Evolutionary conservation across 257 asterid genomes (phyloP).

Genomic region (Knoxia roxburghii): DNA sequence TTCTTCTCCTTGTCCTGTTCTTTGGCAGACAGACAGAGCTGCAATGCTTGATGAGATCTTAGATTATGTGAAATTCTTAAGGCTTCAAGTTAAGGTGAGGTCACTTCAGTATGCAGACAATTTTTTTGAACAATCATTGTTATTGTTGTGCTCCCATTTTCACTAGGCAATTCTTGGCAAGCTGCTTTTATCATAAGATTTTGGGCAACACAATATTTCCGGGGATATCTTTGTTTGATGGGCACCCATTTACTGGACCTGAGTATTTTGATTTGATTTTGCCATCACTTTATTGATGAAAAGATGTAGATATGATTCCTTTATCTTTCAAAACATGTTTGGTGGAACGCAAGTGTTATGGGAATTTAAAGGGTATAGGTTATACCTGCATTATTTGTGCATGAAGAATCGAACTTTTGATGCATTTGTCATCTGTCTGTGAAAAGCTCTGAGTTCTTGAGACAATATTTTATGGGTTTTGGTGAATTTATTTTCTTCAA

Average conservation of each 20-base stretch:
- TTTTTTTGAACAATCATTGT: not conserved
- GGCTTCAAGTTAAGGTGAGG: constrained; percentile 88
- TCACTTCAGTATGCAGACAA: not conserved
- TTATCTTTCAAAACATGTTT: not conserved
- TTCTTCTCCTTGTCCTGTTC: constrained; percentile 3
- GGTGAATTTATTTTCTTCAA: constrained; percentile 1
- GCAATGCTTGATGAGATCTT: constrained; percentile 91
- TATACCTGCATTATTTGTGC: not conserved
- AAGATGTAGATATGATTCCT: not conserved
- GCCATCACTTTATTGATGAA: not conserved
- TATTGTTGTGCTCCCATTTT: not conserved
- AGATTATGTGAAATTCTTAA: constrained; percentile 80
- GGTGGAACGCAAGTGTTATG: not conserved
- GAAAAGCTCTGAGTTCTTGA: not conserved
- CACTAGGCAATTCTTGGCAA: not conserved
- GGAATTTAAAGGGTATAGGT: not conserved
- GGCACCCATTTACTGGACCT: constrained; percentile 1
- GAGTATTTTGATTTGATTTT: not conserved
- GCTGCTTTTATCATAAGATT: not conserved
- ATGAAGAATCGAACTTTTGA: not conserved
- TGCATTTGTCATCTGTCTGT: not conserved
- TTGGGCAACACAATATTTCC: not conserved
- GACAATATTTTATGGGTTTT: not conserved
- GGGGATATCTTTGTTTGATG: no score
- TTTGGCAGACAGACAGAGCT: constrained; percentile 74